Evolutionary conservation across 345 rosid species (phyloP), one percentile per base, ranked within the genome.

Genomic region (Aquilaria yunnanensis): DNA sequence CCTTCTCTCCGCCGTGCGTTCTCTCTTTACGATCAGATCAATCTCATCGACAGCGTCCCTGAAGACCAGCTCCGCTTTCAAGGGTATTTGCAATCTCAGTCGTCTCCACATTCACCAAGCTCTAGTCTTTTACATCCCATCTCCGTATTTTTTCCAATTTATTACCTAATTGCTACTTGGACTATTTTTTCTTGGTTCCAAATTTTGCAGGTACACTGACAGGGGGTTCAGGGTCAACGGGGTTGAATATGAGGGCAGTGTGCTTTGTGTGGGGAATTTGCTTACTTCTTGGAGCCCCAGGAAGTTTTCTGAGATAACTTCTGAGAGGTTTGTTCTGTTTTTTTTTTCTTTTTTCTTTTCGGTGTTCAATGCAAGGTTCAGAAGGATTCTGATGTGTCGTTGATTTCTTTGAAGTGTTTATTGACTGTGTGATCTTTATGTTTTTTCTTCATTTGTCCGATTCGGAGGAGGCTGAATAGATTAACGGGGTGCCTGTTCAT

Each of bases 21-120:
- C 67, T 92, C 98, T 72, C 92, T 89, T 29, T 92, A 92, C 60
- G 97, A 92, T 69, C 96, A 92, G 85, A 87, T 92, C 79, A 89
- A 92, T 80, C 83, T 92, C 72, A 89, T 89, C 57, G 93, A 89
- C 63, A 84, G 84, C 64, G 89, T 82, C 63, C 96, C 97, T 6
- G 88, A 89, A 14, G 97, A 92, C 71, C 98, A 87, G 67, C 97
- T 92, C 54, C 97, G 96, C 32, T 92, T 92, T 64, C 93, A 87
- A 75, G 80, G 82, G 95, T 83, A 71, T 66, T 9, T 51, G 59
- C 10, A 32, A 10, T 14, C 63, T 30, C 10, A 3, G 14, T 56
- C 9, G 23, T 48, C 51, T 16, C 14, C 6, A 41, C 16, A 12
- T 31, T 55, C 13, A 5, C 43, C 43, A 37, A 37, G 8, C 6